Evolutionary conservation across 768 basidiomycete species (phyloP).

Genomic region (Mycena alexandri): DNA sequence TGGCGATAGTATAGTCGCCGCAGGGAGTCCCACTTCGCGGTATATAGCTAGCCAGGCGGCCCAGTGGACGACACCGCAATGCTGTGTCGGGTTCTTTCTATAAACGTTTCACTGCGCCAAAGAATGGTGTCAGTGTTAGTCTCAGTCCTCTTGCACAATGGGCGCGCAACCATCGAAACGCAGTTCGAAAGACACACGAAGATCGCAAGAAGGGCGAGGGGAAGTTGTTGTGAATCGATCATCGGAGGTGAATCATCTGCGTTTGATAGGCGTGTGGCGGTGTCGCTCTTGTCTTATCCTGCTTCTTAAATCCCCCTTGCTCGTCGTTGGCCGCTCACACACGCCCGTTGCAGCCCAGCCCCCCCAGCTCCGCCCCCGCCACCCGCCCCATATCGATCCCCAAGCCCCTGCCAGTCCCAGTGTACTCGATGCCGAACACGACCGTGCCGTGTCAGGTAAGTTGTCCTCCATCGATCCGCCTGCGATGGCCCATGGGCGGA

Average conservation of each 20-base stretch:
- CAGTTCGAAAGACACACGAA: not conserved
- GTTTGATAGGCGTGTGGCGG: slow-evolving; percentile 15
- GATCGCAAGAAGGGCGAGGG: not conserved
- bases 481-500: too few species aligned
- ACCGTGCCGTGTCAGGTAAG: slow-evolving; percentile 65
- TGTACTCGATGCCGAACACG: slow-evolving; percentile 33
- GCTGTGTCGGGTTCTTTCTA: too few species aligned
- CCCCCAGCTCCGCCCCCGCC: not conserved
- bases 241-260: slow-evolving; percentile 11
- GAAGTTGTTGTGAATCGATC: not conserved
- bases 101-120: not conserved
- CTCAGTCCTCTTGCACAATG: not conserved
- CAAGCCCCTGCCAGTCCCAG: not conserved
- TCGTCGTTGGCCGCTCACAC: not conserved
- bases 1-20: too few species aligned
- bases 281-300: not conserved
- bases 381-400: not conserved
- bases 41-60: too few species aligned
- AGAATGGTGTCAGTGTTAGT: too few species aligned
- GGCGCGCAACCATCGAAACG: slow-evolving; percentile 10
- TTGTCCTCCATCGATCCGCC: too few species aligned
- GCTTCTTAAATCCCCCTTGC: not conserved
- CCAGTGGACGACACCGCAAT: too few species aligned
- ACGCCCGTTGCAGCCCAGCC: not conserved
- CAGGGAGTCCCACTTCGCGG: too few species aligned